A percentile compares a stretch with the other conserved stretches of the same genome.
Evolutionary conservation across 2,329 filamentous ascomycete species (phyloP).

Genomic region (Magnaporthiopsis rhizophila): DNA sequence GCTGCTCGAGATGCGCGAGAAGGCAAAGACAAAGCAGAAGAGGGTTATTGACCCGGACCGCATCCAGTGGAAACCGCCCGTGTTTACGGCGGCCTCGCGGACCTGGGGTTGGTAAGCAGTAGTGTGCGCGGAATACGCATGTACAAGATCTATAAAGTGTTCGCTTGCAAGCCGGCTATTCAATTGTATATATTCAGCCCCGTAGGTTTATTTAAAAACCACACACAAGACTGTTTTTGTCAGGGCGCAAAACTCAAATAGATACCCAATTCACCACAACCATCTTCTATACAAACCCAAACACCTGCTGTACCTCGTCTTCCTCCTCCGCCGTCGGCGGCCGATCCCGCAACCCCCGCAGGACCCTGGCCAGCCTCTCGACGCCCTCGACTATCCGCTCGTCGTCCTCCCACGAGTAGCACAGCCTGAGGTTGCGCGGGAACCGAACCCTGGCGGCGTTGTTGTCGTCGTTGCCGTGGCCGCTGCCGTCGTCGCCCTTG

Average conservation of each 20-base stretch:
- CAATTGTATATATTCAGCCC: neutral
- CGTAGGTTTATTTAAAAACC: neutral
- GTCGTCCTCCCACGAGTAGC: constrained; percentile 66
- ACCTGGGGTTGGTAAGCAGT: constrained; percentile 83
- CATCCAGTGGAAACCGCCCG: constrained; percentile 92
- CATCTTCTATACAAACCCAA: constrained; percentile 5
- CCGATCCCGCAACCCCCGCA: constrained; percentile 13
- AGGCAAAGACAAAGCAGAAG: constrained; percentile 70
- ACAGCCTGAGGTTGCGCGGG: constrained; percentile 54
- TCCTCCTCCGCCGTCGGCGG: constrained; percentile 25
- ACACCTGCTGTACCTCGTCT: neutral
- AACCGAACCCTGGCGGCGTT: constrained; percentile 48
- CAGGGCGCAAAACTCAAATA: neutral
- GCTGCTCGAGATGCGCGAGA: constrained; percentile 70
- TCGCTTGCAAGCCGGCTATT: too few species aligned
- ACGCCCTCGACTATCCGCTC: constrained; percentile 59
- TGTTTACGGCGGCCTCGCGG: constrained; percentile 80
- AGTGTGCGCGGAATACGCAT: too few species aligned
- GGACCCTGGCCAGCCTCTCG: constrained; percentile 26
- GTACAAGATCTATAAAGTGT: too few species aligned
- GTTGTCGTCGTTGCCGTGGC: constrained; percentile 52
- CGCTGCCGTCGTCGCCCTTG: constrained; percentile 39
- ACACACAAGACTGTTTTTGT: neutral
- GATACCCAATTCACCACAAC: neutral
- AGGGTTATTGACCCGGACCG: constrained; percentile 67